Conservation (phyloP, 2,329 filamentous ascomycete species). For the Alternaria gansuensis region DNA sequence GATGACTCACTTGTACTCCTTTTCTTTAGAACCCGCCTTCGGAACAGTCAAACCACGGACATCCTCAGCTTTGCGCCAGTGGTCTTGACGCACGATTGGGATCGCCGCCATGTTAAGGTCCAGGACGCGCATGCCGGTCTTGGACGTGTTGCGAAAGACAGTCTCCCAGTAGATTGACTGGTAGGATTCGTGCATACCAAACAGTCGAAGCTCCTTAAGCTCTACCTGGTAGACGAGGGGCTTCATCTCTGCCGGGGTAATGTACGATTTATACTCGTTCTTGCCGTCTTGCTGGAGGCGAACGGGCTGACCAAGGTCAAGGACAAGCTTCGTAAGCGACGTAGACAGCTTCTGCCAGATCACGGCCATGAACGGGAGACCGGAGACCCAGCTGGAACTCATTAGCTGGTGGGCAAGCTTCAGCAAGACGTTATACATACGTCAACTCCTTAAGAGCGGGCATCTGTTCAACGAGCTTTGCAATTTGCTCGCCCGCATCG, state of each 20-base stretch:
- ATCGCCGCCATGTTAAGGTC: slow-evolving; percentile 42
- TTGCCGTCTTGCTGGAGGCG: slow-evolving; percentile 26
- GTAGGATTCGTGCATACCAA: slow-evolving; percentile 37
- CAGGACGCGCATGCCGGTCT: slow-evolving; percentile 32
- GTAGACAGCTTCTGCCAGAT: slow-evolving; percentile 36
- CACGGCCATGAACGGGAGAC: slow-evolving; percentile 37
- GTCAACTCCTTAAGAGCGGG: slow-evolving; percentile 38
- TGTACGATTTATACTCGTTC: slow-evolving; percentile 31
- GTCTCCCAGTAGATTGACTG: slow-evolving; percentile 47
- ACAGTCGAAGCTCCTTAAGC: slow-evolving; percentile 43
- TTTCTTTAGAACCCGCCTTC: slow-evolving; percentile 24
- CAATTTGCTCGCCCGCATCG: slow-evolving; percentile 28
- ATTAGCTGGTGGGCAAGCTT: slow-evolving; percentile 3
- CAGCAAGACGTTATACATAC: slow-evolving; percentile 26
- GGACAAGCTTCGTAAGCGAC: slow-evolving; percentile 39
- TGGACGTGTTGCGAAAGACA: slow-evolving; percentile 37
- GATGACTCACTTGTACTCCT: slow-evolving; percentile 36
- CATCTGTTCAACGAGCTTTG: slow-evolving; percentile 34
- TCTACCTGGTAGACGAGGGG: slow-evolving; percentile 35
- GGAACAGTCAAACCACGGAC: slow-evolving; percentile 35
- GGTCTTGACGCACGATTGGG: slow-evolving; percentile 38
- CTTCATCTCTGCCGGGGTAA: slow-evolving; percentile 36
- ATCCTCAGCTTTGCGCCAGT: slow-evolving; percentile 36
- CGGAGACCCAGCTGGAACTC: slow-evolving; percentile 40
- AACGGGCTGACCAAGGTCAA: slow-evolving; percentile 40